Conservation (phyloP, 257 asterid genomes). For the Solanum lycopersicoides region DNA sequence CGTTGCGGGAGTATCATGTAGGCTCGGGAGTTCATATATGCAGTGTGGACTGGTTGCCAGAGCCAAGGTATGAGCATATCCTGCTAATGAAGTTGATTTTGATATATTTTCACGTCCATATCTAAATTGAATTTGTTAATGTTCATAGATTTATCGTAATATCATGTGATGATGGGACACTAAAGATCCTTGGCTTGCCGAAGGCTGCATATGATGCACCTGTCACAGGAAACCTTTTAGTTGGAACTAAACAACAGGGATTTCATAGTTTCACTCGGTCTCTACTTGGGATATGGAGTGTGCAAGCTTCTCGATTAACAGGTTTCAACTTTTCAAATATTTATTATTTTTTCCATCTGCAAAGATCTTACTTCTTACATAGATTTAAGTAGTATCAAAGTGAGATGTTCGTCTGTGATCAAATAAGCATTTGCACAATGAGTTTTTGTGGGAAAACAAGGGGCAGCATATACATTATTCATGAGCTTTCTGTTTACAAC, state of each 20-base stretch:
- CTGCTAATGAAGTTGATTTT: not conserved
- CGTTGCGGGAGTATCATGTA: constrained; percentile 59
- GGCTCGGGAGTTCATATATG: constrained; percentile 30
- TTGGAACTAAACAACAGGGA: constrained; percentile 35
- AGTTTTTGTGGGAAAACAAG: not conserved
- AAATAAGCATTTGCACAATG: not conserved
- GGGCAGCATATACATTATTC: not conserved
- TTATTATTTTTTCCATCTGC: not conserved
- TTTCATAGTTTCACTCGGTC: constrained; percentile 54
- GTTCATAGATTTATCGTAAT: constrained; percentile 55
- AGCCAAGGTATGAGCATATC: constrained; percentile 55
- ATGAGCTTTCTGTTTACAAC: not conserved
- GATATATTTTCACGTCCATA: not conserved
- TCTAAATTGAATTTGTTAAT: constrained; percentile 8
- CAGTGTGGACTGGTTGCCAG: constrained; percentile 70
- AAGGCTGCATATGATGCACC: constrained; percentile 55
- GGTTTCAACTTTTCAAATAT: constrained; percentile 26
- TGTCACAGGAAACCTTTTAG: constrained; percentile 41
- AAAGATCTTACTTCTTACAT: not conserved
- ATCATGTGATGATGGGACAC: constrained; percentile 65
- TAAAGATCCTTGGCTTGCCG: constrained; percentile 59
- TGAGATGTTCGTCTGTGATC: not conserved
- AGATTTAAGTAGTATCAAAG: not conserved
- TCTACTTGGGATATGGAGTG: constrained; percentile 63
- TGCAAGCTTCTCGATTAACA: constrained; percentile 62